These are phyloP conservation scores for Ogataea zsoltii DNA, from an alignment of 805 yeast genomes.

Conservation along the genomic window DNA sequence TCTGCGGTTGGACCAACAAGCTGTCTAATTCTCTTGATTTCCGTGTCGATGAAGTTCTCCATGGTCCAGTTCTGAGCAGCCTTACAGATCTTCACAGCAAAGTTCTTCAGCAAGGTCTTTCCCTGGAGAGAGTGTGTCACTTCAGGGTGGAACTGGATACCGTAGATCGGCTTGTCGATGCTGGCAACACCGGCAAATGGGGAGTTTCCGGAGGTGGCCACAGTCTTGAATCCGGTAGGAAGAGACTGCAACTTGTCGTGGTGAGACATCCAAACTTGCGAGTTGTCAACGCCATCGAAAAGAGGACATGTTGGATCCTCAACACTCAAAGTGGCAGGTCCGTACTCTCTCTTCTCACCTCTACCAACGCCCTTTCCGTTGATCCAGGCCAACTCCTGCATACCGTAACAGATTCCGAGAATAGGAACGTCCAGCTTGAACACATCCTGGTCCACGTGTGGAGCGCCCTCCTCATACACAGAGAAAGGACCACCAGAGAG, in stretches of 20 bases:
- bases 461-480: conserved; percentile 92
- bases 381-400: conserved; percentile 99
- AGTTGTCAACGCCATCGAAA: conserved; percentile 87
- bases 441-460: conserved; percentile 94
- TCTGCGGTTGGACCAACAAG: conserved; percentile 97
- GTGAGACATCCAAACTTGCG: conserved; percentile 99
- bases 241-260: conserved; percentile 92
- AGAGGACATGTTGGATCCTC: conserved; percentile 66
- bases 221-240: conserved; percentile 85
- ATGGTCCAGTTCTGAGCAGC: conserved; percentile 93
- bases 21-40: conserved; percentile 85
- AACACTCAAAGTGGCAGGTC: conserved; percentile 92
- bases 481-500: conserved; percentile 98
- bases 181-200: conserved; percentile 93
- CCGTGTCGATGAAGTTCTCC: conserved; percentile 97
- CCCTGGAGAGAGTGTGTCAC: conserved; percentile 96
- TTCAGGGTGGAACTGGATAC: conserved; percentile 99
- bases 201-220: conserved; percentile 91
- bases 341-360: conserved; percentile 97
- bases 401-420: conserved; percentile 97
- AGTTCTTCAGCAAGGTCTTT: conserved; percentile 81
- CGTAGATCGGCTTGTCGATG: conserved; percentile 72
- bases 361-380: conserved; percentile 92
- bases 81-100: conserved; percentile 87
- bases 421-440: conserved; percentile 92